Conservation (phyloP, 352 stramenopile species). For the Phytophthora sansomeana region DNA sequence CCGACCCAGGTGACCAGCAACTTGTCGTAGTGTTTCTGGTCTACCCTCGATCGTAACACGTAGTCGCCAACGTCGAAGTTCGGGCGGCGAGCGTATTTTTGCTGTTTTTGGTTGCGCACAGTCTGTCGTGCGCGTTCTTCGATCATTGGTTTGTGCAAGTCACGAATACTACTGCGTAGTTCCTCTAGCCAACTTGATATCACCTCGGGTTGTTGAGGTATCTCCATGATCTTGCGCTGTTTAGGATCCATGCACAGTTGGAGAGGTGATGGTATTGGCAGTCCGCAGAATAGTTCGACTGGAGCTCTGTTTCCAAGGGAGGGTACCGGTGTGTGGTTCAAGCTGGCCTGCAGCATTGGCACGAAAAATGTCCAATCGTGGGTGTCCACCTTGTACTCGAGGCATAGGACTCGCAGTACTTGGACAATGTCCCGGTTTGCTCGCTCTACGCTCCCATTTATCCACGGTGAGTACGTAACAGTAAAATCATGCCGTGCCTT, state of each 20-base stretch:
- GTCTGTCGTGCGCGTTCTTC: slow-evolving; percentile 5
- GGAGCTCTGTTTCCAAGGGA: slow-evolving; percentile 25
- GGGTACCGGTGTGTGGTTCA: slow-evolving; percentile 40
- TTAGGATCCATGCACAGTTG: slow-evolving; percentile 5
- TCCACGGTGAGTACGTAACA: slow-evolving; percentile 38
- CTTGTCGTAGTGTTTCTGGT: slow-evolving; percentile 39
- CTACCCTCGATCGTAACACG: slow-evolving; percentile 40
- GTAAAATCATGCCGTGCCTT: slow-evolving; percentile 1
- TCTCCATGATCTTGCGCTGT: not conserved
- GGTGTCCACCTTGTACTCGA: slow-evolving; percentile 31
- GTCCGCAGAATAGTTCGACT: slow-evolving; percentile 30
- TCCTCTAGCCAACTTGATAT: slow-evolving; percentile 1
- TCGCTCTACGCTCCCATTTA: slow-evolving; percentile 41
- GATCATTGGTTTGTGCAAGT: slow-evolving; percentile 31
- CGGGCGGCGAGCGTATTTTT: not conserved
- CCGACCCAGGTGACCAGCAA: slow-evolving; percentile 45
- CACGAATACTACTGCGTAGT: not conserved
- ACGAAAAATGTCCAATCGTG: slow-evolving; percentile 30
- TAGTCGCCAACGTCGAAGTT: slow-evolving; percentile 42
- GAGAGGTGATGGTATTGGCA: slow-evolving; percentile 1
- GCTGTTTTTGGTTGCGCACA: slow-evolving; percentile 10
- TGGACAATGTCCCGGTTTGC: slow-evolving; percentile 41
- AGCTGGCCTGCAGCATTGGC: slow-evolving; percentile 28
- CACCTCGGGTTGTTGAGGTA: slow-evolving; percentile 10
- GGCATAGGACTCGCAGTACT: slow-evolving; percentile 26